phyloP scores from a whole-genome alignment of 768 basidiomycete genomes.

The Lactarius tabidus region DNA sequence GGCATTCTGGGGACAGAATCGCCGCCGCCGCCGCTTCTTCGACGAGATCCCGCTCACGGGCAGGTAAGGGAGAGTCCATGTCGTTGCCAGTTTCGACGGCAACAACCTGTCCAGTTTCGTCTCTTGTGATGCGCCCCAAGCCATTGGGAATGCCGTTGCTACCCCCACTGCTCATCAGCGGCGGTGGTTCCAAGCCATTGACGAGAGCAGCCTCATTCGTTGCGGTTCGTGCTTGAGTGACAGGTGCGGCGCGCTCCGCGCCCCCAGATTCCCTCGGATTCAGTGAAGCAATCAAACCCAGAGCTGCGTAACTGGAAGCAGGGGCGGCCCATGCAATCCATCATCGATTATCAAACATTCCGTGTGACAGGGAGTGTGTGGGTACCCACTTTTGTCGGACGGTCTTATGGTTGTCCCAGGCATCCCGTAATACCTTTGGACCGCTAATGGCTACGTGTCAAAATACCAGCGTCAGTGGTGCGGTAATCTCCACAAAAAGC shows the following conservation, averaged over 20 bases:
- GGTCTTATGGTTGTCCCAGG: constrained; percentile 86
- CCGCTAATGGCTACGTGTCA: constrained; percentile 62
- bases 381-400: constrained; percentile 82
- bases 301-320: constrained; percentile 58
- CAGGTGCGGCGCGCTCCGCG: constrained; percentile 41
- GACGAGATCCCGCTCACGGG: constrained; percentile 8
- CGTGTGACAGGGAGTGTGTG: constrained; percentile 11
- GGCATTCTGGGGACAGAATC: constrained; percentile 3
- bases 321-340: constrained; percentile 18
- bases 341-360: constrained; percentile 20
- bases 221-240: constrained; percentile 22
- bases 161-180: background rate
- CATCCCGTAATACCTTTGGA: constrained; percentile 73
- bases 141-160: constrained; percentile 4
- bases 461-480: constrained; percentile 16
- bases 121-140: constrained; percentile 21
- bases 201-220: constrained; percentile 17
- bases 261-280: constrained; percentile 70
- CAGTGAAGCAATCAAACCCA: constrained; percentile 68
- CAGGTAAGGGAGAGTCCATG: background rate
- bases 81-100: constrained; percentile 21
- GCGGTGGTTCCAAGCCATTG: background rate
- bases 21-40: constrained; percentile 15
- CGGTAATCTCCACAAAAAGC: constrained; percentile 21
- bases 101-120: constrained; percentile 19